These are phyloP conservation scores for Populus tremula DNA, from an alignment of 345 rosid genomes.

Conservation along the genomic window DNA sequence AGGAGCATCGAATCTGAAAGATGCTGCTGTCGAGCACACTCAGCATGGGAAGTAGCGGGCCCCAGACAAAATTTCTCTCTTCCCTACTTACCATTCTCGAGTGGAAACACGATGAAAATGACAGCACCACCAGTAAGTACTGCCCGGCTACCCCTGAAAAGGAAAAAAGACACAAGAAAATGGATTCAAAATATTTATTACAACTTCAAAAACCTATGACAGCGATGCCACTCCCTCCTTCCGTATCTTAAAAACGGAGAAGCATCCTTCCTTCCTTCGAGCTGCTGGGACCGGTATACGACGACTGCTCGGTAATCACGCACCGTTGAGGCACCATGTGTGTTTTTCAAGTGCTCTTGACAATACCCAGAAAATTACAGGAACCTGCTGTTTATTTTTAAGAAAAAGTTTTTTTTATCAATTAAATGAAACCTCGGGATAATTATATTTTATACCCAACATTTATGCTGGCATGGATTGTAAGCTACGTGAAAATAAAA, in stretches of 20 bases:
- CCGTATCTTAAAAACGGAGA: neutral
- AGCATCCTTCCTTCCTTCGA: neutral
- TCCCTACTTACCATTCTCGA: neutral
- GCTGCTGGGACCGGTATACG: neutral
- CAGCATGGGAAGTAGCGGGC: conserved; percentile 40
- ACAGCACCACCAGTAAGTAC: neutral
- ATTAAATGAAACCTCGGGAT: too few species aligned
- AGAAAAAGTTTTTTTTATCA: too few species aligned
- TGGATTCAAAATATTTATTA: too few species aligned
- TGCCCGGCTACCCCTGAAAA: neutral
- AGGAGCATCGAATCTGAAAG: conserved; percentile 24
- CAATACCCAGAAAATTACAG: too few species aligned
- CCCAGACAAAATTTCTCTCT: conserved; percentile 33
- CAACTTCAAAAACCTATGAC: neutral
- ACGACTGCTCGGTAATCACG: neutral
- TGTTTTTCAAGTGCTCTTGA: neutral
- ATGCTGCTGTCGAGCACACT: conserved; percentile 40
- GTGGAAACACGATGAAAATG: conserved; percentile 22
- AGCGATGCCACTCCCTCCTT: neutral
- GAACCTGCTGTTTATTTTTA: too few species aligned
- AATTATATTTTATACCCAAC: too few species aligned
- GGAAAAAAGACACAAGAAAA: neutral
- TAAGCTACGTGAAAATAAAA: too few species aligned
- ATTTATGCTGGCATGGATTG: too few species aligned
- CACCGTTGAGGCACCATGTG: neutral